A percentile compares a stretch with the other conserved stretches of the same genome.
Evolutionary conservation across 2,329 filamentous ascomycete species (phyloP).

Genomic region (Epicoccum sorghinum): DNA sequence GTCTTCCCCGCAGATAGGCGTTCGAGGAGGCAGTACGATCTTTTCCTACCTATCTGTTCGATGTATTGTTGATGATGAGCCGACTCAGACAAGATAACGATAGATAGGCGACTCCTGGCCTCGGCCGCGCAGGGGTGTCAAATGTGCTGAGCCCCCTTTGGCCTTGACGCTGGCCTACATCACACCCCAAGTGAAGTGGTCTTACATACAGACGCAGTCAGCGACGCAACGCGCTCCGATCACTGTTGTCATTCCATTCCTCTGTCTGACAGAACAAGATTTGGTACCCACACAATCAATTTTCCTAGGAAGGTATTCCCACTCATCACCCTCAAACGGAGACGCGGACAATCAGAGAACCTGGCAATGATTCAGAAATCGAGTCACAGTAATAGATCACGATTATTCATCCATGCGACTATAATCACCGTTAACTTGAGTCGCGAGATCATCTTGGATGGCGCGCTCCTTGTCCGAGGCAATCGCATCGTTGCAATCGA

Average conservation of each 20-base stretch:
- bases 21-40: no score
- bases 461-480: conserved; percentile 5
- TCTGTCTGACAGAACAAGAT: no score
- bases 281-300: no score
- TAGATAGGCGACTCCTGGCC: neutral
- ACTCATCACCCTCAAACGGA: no score
- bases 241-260: no score
- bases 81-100: neutral
- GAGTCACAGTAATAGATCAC: neutral
- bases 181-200: neutral
- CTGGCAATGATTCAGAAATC: neutral
- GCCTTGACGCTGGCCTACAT: neutral
- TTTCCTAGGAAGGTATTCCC: no score
- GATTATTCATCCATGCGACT: conserved; percentile 57
- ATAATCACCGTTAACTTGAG: conserved; percentile 58
- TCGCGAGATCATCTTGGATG: conserved; percentile 56
- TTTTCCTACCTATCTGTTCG: neutral
- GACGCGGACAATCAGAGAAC: neutral
- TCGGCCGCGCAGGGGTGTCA: conserved; percentile 5
- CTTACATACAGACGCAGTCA: neutral
- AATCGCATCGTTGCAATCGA: no score
- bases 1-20: conserved; percentile 1
- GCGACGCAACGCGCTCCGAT: no score
- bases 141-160: no score
- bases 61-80: neutral